Evolutionary conservation across 2,329 filamentous ascomycete species (phyloP).

Genomic region (Domatiomyces catenatus): DNA sequence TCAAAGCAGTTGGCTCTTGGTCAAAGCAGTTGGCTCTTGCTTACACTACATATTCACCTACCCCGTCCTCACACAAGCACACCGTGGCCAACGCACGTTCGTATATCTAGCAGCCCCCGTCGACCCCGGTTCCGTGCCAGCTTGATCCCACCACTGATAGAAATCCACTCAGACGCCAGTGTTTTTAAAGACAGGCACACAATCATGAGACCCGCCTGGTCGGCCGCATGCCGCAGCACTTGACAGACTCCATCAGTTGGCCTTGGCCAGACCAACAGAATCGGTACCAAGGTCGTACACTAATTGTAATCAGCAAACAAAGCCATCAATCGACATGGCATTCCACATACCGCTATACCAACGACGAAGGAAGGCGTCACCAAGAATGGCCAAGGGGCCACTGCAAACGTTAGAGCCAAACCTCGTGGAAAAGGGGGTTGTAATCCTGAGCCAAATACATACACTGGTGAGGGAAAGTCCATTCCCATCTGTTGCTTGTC

Average conservation of each 20-base stretch:
- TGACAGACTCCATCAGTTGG: conserved; percentile 41
- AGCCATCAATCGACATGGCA: conserved; percentile 19
- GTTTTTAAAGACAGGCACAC: background rate
- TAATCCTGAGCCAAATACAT: background rate
- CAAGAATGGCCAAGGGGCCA: conserved; percentile 85
- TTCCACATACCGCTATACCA: conserved; percentile 36
- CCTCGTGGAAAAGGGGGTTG: background rate
- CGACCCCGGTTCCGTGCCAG: background rate
- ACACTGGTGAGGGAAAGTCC: conserved; percentile 49
- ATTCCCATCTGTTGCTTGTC: conserved; percentile 52
- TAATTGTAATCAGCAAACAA: conserved; percentile 76
- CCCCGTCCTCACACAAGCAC: background rate
- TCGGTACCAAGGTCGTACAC: conserved; percentile 84
- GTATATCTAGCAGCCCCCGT: background rate
- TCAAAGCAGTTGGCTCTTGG: too few species aligned
- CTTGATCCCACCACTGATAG: background rate
- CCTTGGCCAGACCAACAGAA: conserved; percentile 74
- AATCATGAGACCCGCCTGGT: background rate
- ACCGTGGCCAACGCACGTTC: background rate
- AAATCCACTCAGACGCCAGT: background rate
- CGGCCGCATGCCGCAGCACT: background rate
- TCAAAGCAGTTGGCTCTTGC: too few species aligned
- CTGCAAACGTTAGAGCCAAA: conserved; percentile 39
- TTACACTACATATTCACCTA: background rate
- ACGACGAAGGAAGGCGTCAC: conserved; percentile 54